phyloP scores from a whole-genome alignment of 495 filamentous ascomycete genomes.

The Talaromyces borbonicus region DNA sequence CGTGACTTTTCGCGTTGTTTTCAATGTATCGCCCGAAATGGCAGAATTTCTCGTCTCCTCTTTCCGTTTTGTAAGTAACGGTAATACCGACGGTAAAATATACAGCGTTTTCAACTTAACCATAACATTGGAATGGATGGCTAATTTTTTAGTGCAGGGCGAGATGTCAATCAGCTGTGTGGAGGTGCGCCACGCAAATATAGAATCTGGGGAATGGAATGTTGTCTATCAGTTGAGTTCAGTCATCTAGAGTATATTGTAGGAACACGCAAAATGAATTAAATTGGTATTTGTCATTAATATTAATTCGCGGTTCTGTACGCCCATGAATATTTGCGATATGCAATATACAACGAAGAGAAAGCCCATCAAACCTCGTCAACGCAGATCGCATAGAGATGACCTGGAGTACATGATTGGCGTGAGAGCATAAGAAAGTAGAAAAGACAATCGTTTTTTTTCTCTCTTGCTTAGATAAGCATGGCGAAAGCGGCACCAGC shows the following conservation, averaged over 20 bases:
- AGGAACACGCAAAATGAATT: no score
- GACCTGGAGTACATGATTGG: neutral
- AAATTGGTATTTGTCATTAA: no score
- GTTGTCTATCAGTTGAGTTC: neutral
- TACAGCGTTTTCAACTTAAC: no score
- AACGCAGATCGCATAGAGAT: neutral
- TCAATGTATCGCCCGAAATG: neutral
- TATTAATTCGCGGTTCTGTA: neutral
- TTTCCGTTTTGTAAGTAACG: no score
- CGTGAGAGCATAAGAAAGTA: neutral
- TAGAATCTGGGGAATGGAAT: neutral
- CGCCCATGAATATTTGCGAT: neutral
- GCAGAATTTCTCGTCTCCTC: no score
- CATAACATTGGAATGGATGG: no score
- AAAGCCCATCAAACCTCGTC: neutral
- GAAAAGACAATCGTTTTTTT: no score
- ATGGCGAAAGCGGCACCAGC: slow-evolving; percentile 38
- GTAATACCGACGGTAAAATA: no score
- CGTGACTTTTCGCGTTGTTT: slow-evolving; percentile 13
- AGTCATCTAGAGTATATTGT: neutral
- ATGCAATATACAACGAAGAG: slow-evolving; percentile 3
- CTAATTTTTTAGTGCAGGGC: no score
- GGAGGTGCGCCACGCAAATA: neutral
- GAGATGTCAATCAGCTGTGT: no score
- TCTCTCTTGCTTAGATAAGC: slow-evolving; percentile 31